Conservation (phyloP, 441 rosid species). For the Erodium texanum region DNA sequence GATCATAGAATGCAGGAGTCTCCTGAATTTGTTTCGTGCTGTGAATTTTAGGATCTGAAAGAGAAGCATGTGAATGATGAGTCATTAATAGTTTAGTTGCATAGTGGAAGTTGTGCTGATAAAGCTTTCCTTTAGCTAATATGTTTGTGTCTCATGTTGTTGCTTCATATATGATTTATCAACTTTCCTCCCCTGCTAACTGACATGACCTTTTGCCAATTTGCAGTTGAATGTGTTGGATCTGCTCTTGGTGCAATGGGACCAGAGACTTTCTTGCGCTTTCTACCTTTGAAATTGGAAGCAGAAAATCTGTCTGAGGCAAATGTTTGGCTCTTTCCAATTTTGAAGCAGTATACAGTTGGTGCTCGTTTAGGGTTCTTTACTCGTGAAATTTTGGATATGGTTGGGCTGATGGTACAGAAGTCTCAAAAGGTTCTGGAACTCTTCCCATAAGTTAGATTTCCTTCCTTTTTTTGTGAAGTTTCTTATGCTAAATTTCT, state of each 20-base stretch:
- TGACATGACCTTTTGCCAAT: constrained; percentile 6
- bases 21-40: background rate
- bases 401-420: constrained; percentile 39
- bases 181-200: background rate
- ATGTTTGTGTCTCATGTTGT: background rate
- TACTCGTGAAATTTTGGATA: constrained; percentile 45
- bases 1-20: background rate
- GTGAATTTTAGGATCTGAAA: background rate
- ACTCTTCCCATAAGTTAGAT: background rate
- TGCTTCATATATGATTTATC: background rate
- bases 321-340: constrained; percentile 90
- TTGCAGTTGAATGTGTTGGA: constrained; percentile 80
- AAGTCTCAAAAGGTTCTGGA: constrained; percentile 53
- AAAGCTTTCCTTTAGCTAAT: no score
- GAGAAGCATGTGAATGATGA: background rate
- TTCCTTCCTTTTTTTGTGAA: constrained; percentile 9
- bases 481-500: constrained; percentile 16
- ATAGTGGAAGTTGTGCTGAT: background rate
- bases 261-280: constrained; percentile 64
- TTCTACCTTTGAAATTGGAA: constrained; percentile 68
- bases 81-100: constrained; percentile 5
- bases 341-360: constrained; percentile 77
- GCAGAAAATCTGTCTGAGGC: constrained; percentile 67
- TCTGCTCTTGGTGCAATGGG: constrained; percentile 94
- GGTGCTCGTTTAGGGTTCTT: constrained; percentile 81